A percentile compares a stretch with the other conserved stretches of the same genome.
Conservation (phyloP, 1,139 yeast genomes). For the Geotrichum fermentans region DNA sequence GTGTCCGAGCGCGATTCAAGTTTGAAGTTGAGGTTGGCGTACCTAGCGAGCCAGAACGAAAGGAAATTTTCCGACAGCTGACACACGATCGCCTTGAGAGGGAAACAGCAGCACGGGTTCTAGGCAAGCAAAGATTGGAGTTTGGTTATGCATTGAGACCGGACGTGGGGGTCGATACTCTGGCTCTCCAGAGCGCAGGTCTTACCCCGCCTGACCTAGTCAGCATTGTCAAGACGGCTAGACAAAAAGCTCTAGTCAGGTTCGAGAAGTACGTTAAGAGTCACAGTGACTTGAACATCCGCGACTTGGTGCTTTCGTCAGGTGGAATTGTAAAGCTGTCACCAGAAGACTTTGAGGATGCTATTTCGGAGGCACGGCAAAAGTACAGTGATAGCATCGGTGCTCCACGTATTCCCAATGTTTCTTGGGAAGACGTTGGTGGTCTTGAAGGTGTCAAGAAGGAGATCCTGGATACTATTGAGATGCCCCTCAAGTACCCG, state of each 20-base stretch:
- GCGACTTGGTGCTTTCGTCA: constrained; percentile 30
- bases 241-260: constrained; percentile 53
- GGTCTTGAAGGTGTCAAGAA: constrained; percentile 85
- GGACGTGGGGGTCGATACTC: constrained; percentile 55
- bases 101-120: constrained; percentile 19
- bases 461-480: constrained; percentile 91
- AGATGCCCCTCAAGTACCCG: constrained; percentile 91
- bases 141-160: constrained; percentile 34
- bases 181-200: constrained; percentile 90
- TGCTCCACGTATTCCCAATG: constrained; percentile 93
- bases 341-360: constrained; percentile 62
- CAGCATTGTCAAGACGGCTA: constrained; percentile 66
- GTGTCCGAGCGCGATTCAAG: constrained; percentile 62
- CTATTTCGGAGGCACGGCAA: constrained; percentile 77
- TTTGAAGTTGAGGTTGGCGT: constrained; percentile 75
- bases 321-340: constrained; percentile 50
- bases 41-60: constrained; percentile 74
- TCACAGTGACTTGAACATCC: constrained; percentile 28
- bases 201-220: constrained; percentile 78
- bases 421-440: constrained; percentile 93
- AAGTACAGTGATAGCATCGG: constrained; percentile 93
- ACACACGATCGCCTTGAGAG: constrained; percentile 29
- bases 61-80: constrained; percentile 53
- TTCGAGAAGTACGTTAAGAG: constrained; percentile 33
- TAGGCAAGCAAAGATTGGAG: constrained; percentile 21